Conservation (phyloP, 192 early-diverging fungal species). For the Rhizophagus prolifer region DNA sequence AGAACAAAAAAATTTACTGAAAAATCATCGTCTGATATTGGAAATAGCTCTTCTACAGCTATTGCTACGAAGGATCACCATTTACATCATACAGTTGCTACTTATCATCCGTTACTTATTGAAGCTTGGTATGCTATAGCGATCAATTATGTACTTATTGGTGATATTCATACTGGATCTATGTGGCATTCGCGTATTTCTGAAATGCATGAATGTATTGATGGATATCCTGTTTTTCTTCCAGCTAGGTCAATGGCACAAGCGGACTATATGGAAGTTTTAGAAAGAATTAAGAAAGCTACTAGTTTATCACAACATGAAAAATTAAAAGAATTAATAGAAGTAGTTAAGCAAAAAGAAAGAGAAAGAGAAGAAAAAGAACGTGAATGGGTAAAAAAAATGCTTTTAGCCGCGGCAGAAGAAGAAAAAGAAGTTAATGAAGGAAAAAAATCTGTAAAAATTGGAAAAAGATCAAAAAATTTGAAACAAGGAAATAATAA, state of each 20-base stretch:
- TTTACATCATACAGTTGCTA: no score
- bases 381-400: slow-evolving; percentile 26
- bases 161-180: slow-evolving; percentile 13
- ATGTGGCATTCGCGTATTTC: slow-evolving; percentile 22
- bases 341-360: slow-evolving; percentile 24
- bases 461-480: slow-evolving; percentile 21
- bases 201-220: slow-evolving; percentile 25
- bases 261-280: slow-evolving; percentile 31
- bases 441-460: slow-evolving; percentile 5
- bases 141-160: slow-evolving; percentile 18
- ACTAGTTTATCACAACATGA: slow-evolving; percentile 21
- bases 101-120: slow-evolving; percentile 25
- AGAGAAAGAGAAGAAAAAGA: slow-evolving; percentile 29
- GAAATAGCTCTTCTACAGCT: neutral
- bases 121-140: slow-evolving; percentile 29
- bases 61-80: no score
- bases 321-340: slow-evolving; percentile 26
- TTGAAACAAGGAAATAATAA: neutral
- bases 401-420: slow-evolving; percentile 22
- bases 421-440: slow-evolving; percentile 3
- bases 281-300: slow-evolving; percentile 26
- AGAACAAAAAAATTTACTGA: neutral
- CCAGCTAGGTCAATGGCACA: slow-evolving; percentile 31
- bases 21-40: neutral
- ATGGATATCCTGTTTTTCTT: slow-evolving; percentile 31